Base-by-base conservation (phyloP, 805 yeast genomes). In the Saccharomycopsis amapae region DNA sequence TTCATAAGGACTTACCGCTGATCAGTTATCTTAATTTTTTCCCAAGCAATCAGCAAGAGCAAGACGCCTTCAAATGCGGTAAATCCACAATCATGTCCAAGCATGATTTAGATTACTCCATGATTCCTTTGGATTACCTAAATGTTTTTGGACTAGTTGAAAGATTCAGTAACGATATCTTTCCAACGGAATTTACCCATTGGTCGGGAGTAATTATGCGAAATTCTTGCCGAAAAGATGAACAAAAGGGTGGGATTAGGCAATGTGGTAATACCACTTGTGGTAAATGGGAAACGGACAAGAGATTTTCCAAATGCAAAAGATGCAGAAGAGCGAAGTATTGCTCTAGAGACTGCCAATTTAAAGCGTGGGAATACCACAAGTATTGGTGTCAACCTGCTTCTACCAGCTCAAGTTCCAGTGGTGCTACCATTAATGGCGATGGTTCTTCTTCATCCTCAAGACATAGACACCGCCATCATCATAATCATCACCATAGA, bases 151-250 rank as follows among this genome's bases (percentile, higher is more conserved):
- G 95, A 7, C 65, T 90, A 54, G 97, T 90, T 32, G 98, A 90
- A 62, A 80, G 85, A 61, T 90, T 86, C 60, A 90, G 97, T 0
- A 75, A 72, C 45, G 69, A 74, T 44, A 65, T 71, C 39, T 76
- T 82, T 54, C 78, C 86, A 3, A 76, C 81, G 36, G 96, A 89
- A 55, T 78, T 88, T 70, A 81, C 84, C 55, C 88, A 89, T 63
- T 90, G 98, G 98, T 86, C 97, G 2, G 93, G 96, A 3, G 95
- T 90, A n/a, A 87, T 89, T 33, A 93, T 93, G 89, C 72, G 97
- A 45, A 93, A 93, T 62, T 88, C 96, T 1, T 90, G 96, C 60
- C 75, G 97, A 47, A 80, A 89, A 57, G 93, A 90, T 61, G 97
- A 89, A 58, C 62, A 73, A 36, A 74, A 82, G 48, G 90, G 90